Evolutionary conservation across 768 basidiomycete species (phyloP).

Genomic region (Naganishia kalamii): DNA sequence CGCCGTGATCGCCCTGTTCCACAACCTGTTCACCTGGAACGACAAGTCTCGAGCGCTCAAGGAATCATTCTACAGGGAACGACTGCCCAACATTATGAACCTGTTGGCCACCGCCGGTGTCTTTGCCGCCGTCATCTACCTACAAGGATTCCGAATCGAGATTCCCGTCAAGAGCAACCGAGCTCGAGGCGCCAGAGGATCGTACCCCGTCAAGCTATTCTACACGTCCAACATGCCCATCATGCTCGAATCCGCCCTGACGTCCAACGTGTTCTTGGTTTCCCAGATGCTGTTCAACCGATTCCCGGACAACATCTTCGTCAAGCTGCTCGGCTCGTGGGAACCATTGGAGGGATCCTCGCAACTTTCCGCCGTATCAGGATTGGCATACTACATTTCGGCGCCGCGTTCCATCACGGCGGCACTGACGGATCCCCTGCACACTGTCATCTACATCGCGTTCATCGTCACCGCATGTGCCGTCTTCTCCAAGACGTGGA

Average conservation of each 20-base stretch:
- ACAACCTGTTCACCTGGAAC: slow-evolving; percentile 94
- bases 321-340: slow-evolving; percentile 90
- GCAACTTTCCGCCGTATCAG: slow-evolving; percentile 80
- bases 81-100: slow-evolving; percentile 97
- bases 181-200: slow-evolving; percentile 91
- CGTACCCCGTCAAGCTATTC: slow-evolving; percentile 96
- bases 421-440: slow-evolving; percentile 84
- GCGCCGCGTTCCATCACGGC: slow-evolving; percentile 89
- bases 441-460: slow-evolving; percentile 78
- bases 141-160: slow-evolving; percentile 97
- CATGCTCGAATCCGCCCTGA: slow-evolving; percentile 92
- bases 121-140: slow-evolving; percentile 92
- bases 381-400: slow-evolving; percentile 96
- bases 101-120: slow-evolving; percentile 83
- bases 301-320: slow-evolving; percentile 85
- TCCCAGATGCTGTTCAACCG: slow-evolving; percentile 88
- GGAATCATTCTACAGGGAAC: slow-evolving; percentile 96
- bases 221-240: slow-evolving; percentile 99
- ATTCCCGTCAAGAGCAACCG: slow-evolving; percentile 96
- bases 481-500: slow-evolving; percentile 99
- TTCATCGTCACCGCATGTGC: slow-evolving; percentile 94
- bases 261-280: slow-evolving; percentile 89
- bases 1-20: slow-evolving; percentile 91
- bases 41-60: slow-evolving; percentile 94
- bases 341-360: slow-evolving; percentile 89